Evolutionary conservation across 164 flowering plant genomes (phyloP).

Genomic region (Protea cynaroides): DNA sequence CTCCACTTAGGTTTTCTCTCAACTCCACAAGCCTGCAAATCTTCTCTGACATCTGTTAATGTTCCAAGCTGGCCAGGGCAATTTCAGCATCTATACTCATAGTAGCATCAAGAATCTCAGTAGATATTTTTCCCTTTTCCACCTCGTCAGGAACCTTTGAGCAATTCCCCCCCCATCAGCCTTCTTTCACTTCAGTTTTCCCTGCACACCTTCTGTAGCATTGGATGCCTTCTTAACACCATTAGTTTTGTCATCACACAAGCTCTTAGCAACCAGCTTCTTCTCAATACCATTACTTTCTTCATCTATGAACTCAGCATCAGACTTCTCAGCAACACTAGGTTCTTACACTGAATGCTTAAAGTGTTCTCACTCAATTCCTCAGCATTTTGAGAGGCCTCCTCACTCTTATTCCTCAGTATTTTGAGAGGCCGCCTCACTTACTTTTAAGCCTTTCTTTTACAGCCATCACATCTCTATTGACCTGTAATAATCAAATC

Average conservation of each 20-base stretch:
- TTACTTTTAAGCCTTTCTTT: constrained; percentile 60
- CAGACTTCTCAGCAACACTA: too few species aligned
- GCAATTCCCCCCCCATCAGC: background rate
- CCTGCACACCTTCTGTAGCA: constrained; percentile 1
- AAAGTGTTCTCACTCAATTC: constrained; percentile 6
- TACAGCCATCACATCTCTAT: constrained; percentile 61
- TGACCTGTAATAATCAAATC: constrained; percentile 38
- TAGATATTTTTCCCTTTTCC: background rate
- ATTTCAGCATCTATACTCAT: background rate
- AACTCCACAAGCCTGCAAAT: background rate
- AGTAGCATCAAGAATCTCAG: background rate
- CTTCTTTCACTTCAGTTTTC: constrained; percentile 6
- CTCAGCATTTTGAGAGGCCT: constrained; percentile 9
- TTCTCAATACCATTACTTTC: background rate
- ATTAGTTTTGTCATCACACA: too few species aligned
- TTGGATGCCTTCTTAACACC: constrained; percentile 7
- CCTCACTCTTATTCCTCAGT: constrained; percentile 28
- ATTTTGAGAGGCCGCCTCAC: too few species aligned
- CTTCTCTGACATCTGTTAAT: background rate
- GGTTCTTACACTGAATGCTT: too few species aligned
- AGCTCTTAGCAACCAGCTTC: background rate
- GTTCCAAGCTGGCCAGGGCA: background rate
- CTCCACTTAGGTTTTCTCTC: background rate
- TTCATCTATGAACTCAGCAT: too few species aligned
- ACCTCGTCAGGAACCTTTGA: background rate